Conservation (phyloP, 1,139 yeast genomes). For the Saccharomyces uvarum region DNA sequence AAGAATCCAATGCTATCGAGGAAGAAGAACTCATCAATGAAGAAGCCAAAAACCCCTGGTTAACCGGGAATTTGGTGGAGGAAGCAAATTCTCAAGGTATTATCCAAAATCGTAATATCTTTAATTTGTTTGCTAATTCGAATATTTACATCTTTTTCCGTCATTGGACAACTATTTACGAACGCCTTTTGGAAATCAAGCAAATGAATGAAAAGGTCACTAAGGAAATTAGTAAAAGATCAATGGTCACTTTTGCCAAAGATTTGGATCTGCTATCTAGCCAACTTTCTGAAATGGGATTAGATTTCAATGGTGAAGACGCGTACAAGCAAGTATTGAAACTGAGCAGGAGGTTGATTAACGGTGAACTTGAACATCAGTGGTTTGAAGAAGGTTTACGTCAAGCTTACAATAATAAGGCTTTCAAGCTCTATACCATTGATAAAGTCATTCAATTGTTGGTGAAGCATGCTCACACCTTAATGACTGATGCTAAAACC, state of each 20-base stretch:
- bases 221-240: constrained; percentile 60
- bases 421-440: constrained; percentile 84
- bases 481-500: constrained; percentile 74
- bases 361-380: constrained; percentile 88
- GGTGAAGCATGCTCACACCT: constrained; percentile 77
- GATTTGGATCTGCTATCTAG: constrained; percentile 78
- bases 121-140: constrained; percentile 84
- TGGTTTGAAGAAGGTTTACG: constrained; percentile 94
- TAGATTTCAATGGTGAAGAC: constrained; percentile 60
- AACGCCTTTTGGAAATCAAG: constrained; percentile 73
- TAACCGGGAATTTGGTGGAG: constrained; percentile 55
- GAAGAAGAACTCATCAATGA: constrained; percentile 27
- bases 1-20: constrained; percentile 25
- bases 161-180: constrained; percentile 71
- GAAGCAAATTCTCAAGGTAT: constrained; percentile 29
- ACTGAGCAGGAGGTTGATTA: constrained; percentile 69
- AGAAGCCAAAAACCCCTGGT: constrained; percentile 47
- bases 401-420: constrained; percentile 89
- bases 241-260: constrained; percentile 74
- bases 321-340: constrained; percentile 71
- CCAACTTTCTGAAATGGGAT: constrained; percentile 69
- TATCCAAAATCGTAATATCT: constrained; percentile 37
- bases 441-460: constrained; percentile 88
- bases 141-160: constrained; percentile 87
- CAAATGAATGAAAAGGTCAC: constrained; percentile 56